phyloP scores from a whole-genome alignment of 306 rosid genomes.

The Gynostemma pentaphyllum region DNA sequence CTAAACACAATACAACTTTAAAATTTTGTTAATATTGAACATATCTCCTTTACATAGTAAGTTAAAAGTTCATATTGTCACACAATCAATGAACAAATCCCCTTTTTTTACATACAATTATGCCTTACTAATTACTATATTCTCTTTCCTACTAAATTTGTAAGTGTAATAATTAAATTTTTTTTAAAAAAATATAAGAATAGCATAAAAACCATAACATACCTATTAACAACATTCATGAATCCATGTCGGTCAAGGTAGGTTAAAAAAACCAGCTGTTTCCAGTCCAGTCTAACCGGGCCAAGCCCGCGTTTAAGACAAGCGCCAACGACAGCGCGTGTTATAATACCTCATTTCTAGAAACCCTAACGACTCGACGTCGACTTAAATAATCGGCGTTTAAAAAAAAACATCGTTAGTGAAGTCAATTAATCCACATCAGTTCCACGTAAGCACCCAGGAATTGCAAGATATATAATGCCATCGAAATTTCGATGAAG shows the following conservation, averaged over 20 bases:
- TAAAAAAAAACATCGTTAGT: conserved; percentile 4
- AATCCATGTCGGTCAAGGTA: neutral
- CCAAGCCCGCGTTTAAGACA: neutral
- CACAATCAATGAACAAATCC: no score
- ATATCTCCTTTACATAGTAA: no score
- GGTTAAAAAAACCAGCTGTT: neutral
- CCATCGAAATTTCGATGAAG: neutral
- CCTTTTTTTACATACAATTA: no score
- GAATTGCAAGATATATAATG: neutral
- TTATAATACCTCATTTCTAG: neutral
- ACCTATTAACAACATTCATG: no score
- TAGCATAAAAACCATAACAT: no score
- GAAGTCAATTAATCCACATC: conserved; percentile 30
- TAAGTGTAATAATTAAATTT: no score
- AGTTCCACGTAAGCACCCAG: conserved; percentile 11
- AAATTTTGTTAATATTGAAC: no score
- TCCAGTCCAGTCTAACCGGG: neutral
- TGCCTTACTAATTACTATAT: no score
- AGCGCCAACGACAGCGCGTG: neutral
- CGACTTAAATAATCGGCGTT: neutral
- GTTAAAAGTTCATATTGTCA: no score
- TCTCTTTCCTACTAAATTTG: no score
- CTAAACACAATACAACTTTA: no score
- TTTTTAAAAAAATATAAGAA: no score
- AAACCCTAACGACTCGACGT: neutral